Evolutionary conservation across 352 stramenopile species (phyloP), one percentile per base, ranked within the genome.

Genomic region (Phytopythium litorale): DNA sequence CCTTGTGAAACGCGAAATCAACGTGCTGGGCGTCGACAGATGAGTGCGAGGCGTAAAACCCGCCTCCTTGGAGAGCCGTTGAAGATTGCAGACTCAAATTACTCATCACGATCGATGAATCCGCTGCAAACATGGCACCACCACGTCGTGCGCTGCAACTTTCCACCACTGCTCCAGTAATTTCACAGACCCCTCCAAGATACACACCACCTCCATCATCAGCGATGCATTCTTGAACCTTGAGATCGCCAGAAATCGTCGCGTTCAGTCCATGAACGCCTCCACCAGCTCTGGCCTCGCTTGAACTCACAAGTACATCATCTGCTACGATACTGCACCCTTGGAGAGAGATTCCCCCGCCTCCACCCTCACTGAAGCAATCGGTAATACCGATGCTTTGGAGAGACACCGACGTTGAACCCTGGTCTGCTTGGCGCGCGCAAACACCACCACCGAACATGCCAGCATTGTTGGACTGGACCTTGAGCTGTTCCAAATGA

Each of bases 281-380:
- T 37, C 68, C 68, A 57, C 68, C 68, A 28, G 64, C 23, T 0
- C 43, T 53, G 13, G 68, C 68, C 16, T 33, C 46, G 38, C 16
- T 55, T 0, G 43, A 15, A 3, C 23, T 9, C 16, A 76, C 4
- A 6, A 38, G 46, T 0, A 70, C 55, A 8, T 56, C 19, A 15
- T 25, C 48, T 8, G 60, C 28, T 42, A 37, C 72, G 16, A 75
- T 30, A 25, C 61, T 50, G 25, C 48, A 54, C n/a, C 62, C 56
- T 18, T 53, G 28, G 13, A 70, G n/a, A 56, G 62, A 72, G 1
- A 84, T 53, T 1, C 70, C 75, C 46, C 75, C 75, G 11, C 75
- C 75, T 23, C 40, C 38, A 0, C 46, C 35, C 1, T 11, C 16
- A 45, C 64, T 65, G 1, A 40, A 49, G 35, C 64, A 75, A 32